Base-by-base conservation (phyloP, 768 basidiomycete species). In the Kwoniella pini region DNA sequence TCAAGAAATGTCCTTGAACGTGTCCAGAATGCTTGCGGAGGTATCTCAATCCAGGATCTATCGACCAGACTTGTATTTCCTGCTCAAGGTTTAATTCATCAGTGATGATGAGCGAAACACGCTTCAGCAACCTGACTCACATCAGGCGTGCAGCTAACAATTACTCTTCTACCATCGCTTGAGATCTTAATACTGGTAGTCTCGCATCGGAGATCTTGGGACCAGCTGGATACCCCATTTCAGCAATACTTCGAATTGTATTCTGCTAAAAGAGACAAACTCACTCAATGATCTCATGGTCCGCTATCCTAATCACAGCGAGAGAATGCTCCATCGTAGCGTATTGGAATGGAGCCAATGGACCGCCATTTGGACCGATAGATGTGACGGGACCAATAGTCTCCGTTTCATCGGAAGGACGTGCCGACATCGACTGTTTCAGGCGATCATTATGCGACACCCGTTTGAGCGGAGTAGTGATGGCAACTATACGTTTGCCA, bases 1-100 rank as follows among this genome's bases (percentile, higher is more conserved):
- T 89, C 64, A 96, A 86, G 77, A 91, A 89, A 27, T 84, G 83
- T 1, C 86, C 85, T 77, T 95, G 91, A 28, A 83, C 84, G 64
- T 96, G 94, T 7, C 93, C 96, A 3, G 85, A 85, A 74, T 88
- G 95, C 79, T 87, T 91, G 62, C 88, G 87, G 24, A 87, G 83
- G 58, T 90, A 81, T 52, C 84, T 84, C 7, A 77, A 64, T 24
- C 84, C 85, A 26, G 85, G 82, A 26, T 84, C 81, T 54, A 97
- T 82, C 74, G 91, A 87, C 87, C 90, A 91, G 62, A 96, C 79
- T 65, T 90, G 88, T 42, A 98, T 85, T 78, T 96, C 94, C 94
- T 97, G 54, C 27, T 48, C 39, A 30, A 62, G 9, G 12, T 21
- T 48, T 28, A 11, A n/a, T 38, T 39, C 1, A 33, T 28, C 28